Percentiles rank a stretch among this genome's conserved stretches.
Evolutionary conservation across 1,284 basidiomycete genomes (phyloP).

Genomic region (Trichosporon coremiiforme): DNA sequence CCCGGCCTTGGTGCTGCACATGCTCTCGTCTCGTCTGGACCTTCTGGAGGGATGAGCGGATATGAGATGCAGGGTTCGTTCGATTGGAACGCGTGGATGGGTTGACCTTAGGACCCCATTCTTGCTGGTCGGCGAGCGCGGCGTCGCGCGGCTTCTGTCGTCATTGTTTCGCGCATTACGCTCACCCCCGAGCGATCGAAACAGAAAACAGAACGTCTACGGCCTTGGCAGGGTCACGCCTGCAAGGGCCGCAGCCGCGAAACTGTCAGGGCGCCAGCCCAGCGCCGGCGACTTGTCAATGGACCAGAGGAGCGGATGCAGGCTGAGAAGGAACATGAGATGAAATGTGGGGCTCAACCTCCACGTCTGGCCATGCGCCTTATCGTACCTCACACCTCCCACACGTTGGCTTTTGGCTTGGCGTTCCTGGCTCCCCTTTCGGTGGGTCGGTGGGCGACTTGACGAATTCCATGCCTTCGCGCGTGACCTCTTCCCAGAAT

Average conservation of each 20-base stretch:
- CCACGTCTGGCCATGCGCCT: not conserved
- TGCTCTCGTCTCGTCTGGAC: not conserved
- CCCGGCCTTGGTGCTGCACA: not conserved
- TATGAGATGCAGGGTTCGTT: not conserved
- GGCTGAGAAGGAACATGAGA: not conserved
- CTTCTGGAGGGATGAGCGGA: not conserved
- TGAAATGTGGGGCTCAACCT: not conserved
- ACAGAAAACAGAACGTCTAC: not conserved
- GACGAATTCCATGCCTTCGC: not conserved
- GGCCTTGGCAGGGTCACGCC: not conserved
- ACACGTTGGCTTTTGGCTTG: not conserved
- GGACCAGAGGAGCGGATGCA: not conserved
- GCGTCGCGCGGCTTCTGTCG: conserved; percentile 7
- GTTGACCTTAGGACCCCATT: not conserved
- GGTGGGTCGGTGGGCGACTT: not conserved
- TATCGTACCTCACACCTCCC: not conserved
- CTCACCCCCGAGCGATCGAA: not conserved
- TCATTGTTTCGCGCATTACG: not conserved
- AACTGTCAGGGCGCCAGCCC: not conserved
- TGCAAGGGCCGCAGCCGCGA: not conserved
- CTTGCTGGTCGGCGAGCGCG: not conserved
- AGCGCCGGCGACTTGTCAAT: not conserved
- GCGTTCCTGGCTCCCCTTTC: not conserved
- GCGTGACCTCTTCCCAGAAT: not conserved
- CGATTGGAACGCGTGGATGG: not conserved